Percentiles rank a stretch among this genome's conserved stretches.
Evolutionary conservation across 2,329 filamentous ascomycete genomes (phyloP).

Genomic region (Fonsecaea monophora): DNA sequence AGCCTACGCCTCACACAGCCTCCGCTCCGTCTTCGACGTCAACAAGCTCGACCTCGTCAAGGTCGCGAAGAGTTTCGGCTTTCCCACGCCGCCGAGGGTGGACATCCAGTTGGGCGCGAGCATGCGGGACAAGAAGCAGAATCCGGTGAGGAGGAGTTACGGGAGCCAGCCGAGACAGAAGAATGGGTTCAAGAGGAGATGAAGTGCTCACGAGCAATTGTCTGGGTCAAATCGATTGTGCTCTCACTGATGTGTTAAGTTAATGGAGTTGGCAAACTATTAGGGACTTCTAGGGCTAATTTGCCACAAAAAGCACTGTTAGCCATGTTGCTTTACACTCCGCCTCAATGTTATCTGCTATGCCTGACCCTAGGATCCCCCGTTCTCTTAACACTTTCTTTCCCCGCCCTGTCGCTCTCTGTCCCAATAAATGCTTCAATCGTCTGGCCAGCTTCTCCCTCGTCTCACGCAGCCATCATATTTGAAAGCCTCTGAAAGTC

Average conservation of each 20-base stretch:
- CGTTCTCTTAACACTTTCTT: neutral
- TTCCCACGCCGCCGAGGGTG: slow-evolving; percentile 75
- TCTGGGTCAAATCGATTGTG: neutral
- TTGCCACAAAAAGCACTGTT: neutral
- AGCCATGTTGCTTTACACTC: neutral
- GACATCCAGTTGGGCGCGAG: slow-evolving; percentile 80
- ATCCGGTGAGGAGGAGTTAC: slow-evolving; percentile 70
- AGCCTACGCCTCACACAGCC: slow-evolving; percentile 86
- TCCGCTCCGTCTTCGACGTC: slow-evolving; percentile 84
- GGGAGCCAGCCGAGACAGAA: slow-evolving; percentile 76
- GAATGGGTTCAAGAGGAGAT: slow-evolving; percentile 13
- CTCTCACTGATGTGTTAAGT: neutral
- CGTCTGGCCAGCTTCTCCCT: neutral
- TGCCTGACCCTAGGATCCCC: neutral
- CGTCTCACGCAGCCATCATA: slow-evolving; percentile 3
- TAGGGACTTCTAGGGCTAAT: no score
- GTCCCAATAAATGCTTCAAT: neutral
- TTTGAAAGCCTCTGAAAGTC: slow-evolving; percentile 22
- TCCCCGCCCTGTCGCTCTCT: neutral
- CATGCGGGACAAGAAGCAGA: slow-evolving; percentile 74
- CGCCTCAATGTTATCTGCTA: neutral
- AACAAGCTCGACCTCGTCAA: slow-evolving; percentile 82
- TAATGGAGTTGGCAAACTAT: neutral
- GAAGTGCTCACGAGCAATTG: neutral
- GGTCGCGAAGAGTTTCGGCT: slow-evolving; percentile 84